phyloP scores from a whole-genome alignment of 345 rosid species.

The Camelina laxa region DNA sequence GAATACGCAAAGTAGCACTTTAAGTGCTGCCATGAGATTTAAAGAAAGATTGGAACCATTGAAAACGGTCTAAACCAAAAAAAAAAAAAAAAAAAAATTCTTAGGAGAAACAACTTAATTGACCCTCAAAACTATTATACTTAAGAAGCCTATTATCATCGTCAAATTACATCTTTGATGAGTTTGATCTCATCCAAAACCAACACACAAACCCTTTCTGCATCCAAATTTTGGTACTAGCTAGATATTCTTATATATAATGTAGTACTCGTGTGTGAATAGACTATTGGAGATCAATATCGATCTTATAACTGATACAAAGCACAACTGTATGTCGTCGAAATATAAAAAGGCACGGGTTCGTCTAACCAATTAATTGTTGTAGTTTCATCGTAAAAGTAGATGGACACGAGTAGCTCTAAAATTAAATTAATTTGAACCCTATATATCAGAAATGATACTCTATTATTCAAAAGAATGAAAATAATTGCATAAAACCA shows the following conservation, averaged over 20 bases:
- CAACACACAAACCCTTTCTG: too few relatives aligned
- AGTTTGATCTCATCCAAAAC: too few relatives aligned
- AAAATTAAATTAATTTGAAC: not conserved
- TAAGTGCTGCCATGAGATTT: not conserved
- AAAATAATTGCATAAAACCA: constrained; percentile 19
- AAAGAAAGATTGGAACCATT: not conserved
- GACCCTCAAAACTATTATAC: too few relatives aligned
- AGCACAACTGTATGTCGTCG: not conserved
- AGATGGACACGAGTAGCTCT: constrained; percentile 13
- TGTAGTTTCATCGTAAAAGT: not conserved
- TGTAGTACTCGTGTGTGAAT: not conserved
- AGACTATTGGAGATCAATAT: not conserved
- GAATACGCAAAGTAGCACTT: not conserved
- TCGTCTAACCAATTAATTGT: not conserved
- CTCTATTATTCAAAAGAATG: constrained; percentile 10
- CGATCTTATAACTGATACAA: not conserved
- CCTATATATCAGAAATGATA: constrained; percentile 13
- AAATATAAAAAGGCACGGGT: not conserved
- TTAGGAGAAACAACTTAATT: too few relatives aligned
- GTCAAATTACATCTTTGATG: too few relatives aligned
- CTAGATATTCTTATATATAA: too few relatives aligned
- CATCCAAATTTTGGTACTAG: too few relatives aligned
- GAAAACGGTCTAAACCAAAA: not conserved
- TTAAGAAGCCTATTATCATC: too few relatives aligned
- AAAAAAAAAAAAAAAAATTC: too few relatives aligned